These are phyloP conservation scores for Ochetophila trinervis DNA, from an alignment of 306 rosid genomes.

Conservation along the genomic window DNA sequence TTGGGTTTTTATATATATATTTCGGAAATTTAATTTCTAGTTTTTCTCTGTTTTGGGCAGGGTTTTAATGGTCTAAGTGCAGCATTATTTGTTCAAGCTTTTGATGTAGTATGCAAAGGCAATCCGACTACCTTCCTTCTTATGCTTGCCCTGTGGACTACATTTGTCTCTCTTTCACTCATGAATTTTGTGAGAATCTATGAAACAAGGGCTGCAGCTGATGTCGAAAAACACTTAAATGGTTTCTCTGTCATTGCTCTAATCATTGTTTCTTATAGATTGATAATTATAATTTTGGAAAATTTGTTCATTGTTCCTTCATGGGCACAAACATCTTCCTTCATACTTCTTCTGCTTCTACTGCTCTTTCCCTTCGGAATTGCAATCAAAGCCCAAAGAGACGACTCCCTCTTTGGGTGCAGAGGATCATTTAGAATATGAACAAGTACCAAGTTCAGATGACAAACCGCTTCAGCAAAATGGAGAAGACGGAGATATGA, in stretches of 20 bases:
- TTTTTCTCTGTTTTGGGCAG: slow-evolving; percentile 34
- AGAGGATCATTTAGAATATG: slow-evolving; percentile 34
- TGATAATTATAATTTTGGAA: slow-evolving; percentile 51
- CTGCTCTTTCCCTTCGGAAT: slow-evolving; percentile 64
- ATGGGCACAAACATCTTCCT: slow-evolving; percentile 40
- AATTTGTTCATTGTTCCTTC: slow-evolving; percentile 41
- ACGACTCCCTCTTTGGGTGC: slow-evolving; percentile 29
- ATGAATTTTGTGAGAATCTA: slow-evolving; percentile 71
- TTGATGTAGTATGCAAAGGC: slow-evolving; percentile 48
- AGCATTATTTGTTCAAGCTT: slow-evolving; percentile 70
- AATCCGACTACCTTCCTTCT: slow-evolving; percentile 65
- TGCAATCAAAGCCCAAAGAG: slow-evolving; percentile 51
- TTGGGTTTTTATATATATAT: too few relatives aligned
- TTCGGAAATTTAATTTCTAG: too few relatives aligned
- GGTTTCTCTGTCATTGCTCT: slow-evolving; percentile 51
- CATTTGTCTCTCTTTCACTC: slow-evolving; percentile 40
- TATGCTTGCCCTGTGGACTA: slow-evolving; percentile 67
- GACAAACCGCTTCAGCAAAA: not conserved
- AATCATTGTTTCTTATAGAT: slow-evolving; percentile 57
- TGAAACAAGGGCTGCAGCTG: slow-evolving; percentile 22
- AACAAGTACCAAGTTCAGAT: slow-evolving; percentile 36
- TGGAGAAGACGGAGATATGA: slow-evolving; percentile 40
- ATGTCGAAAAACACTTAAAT: slow-evolving; percentile 63
- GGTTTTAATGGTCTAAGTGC: slow-evolving; percentile 90
- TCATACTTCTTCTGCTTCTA: slow-evolving; percentile 48